Conservation (phyloP, 1,139 yeast species). For the Meyerozyma sp. region DNA sequence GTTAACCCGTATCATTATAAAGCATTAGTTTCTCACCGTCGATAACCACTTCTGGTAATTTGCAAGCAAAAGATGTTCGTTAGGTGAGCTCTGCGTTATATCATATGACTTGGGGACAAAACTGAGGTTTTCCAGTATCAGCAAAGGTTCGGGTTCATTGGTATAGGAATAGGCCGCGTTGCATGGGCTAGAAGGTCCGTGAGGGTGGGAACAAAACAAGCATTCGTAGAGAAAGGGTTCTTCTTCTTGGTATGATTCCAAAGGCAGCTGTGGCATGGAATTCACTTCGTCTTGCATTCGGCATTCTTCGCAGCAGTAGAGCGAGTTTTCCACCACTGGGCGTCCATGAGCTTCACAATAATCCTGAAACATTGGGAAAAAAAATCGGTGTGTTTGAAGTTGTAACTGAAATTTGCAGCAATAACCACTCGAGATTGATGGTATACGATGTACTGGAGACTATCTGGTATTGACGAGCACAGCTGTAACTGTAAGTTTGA, state of each 20-base stretch:
- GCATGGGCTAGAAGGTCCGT: constrained; percentile 1
- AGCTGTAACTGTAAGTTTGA: too few relatives aligned
- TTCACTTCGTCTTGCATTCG: constrained; percentile 6
- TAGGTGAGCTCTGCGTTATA: background rate
- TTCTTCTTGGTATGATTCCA: background rate
- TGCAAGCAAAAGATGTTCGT: background rate
- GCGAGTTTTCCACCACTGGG: constrained; percentile 12
- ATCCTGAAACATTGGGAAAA: constrained; percentile 16
- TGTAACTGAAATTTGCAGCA: background rate
- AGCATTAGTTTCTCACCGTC: background rate
- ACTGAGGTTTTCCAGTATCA: background rate
- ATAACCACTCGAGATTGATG: background rate
- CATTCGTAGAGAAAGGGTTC: background rate
- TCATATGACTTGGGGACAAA: background rate
- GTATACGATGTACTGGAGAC: background rate
- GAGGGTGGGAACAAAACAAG: background rate
- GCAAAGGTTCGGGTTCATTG: constrained; percentile 1
- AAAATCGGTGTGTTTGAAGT: background rate
- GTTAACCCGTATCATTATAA: background rate
- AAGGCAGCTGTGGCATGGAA: background rate
- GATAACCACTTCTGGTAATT: constrained; percentile 1
- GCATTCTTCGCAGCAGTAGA: constrained; percentile 17
- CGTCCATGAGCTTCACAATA: constrained; percentile 16
- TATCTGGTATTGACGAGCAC: too few relatives aligned
- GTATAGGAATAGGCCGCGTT: constrained; percentile 1